Base-by-base conservation (phyloP, 345 rosid genomes). In the Pistacia integerrima region DNA sequence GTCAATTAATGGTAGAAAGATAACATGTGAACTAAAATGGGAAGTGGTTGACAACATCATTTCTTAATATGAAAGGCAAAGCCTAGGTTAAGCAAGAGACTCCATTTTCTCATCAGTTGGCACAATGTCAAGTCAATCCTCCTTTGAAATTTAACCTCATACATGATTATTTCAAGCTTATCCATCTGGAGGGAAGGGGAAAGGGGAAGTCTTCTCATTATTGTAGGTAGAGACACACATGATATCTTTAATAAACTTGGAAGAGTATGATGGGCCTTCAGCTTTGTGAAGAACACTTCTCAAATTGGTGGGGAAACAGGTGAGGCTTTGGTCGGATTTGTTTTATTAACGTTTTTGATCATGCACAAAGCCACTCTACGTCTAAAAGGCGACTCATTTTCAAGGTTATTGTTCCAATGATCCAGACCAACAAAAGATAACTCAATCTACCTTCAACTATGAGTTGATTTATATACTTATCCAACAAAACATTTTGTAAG, bases 91-190 rank as follows among this genome's bases (percentile, higher is more conserved):
- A 41, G 20, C 12, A 51, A 44, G 4, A n/a, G 76, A 71, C 74
- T 67, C 77, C 22, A 74, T 65, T 14, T 81, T 76, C 70, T 83
- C 89, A 28, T 83, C 84, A 1, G 38, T 61, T 0, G 78, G 67
- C 68, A 52, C 80, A n/a, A 62, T 12, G 5, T 77, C 81, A 41
- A 5, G 4, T 30, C 33, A 30, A 4, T 38, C 41, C 6, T 5
- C 41, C 41, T 38, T 22, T 22, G 22, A 22, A 22, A 22, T 22
- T 22, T 22, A 22, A 22, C 22, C 22, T 22, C 22, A 22, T 22
- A 22, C 22, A 22, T 22, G 22, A 22, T 22, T 22, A 22, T 22
- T 22, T 22, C 22, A 22, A 22, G 22, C 22, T 22, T 22, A 22
- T 22, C 22, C 22, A 22, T 22, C 22, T 22, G 22, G 22, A 22